A percentile compares a stretch with the other conserved stretches of the same genome.
These are phyloP conservation scores for Fusarium napiforme DNA, from an alignment of 2,329 filamentous ascomycete genomes.

Conservation along the genomic window DNA sequence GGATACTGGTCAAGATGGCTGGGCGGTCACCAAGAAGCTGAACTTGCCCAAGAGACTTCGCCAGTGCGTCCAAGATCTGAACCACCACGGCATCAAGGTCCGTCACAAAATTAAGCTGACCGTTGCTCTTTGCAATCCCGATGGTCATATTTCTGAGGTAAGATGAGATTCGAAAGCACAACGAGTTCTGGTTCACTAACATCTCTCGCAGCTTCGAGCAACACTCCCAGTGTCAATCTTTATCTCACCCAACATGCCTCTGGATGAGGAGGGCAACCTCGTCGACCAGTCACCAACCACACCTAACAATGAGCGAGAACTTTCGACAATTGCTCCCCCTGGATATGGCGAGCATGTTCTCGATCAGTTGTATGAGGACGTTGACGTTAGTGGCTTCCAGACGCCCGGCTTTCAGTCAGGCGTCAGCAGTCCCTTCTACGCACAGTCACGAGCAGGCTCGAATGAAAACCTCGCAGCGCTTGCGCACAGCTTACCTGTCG, in stretches of 20 bases:
- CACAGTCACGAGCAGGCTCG: conserved; percentile 78
- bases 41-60: conserved; percentile 84
- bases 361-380: conserved; percentile 89
- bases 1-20: conserved; percentile 74
- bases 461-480: conserved; percentile 77
- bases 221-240: conserved; percentile 92
- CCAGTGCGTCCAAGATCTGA: conserved; percentile 88
- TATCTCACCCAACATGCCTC: conserved; percentile 91
- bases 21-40: conserved; percentile 68
- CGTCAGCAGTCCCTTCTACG: conserved; percentile 83
- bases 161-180: conserved; percentile 32
- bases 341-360: conserved; percentile 91
- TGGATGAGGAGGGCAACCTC: conserved; percentile 88
- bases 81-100: conserved; percentile 89
- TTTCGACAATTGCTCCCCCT: conserved; percentile 81
- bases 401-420: conserved; percentile 77
- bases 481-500: conserved; percentile 46
- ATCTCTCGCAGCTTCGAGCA: conserved; percentile 73
- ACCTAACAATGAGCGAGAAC: conserved; percentile 59
- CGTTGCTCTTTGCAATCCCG: conserved; percentile 91
- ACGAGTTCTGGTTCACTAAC: conserved; percentile 8
- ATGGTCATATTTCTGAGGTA: conserved; percentile 92
- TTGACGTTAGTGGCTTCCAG: conserved; percentile 84
- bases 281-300: conserved; percentile 66
- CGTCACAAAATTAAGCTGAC: conserved; percentile 93